A percentile compares a stretch with the other conserved stretches of the same genome.
Evolutionary conservation across 2,329 filamentous ascomycete species (phyloP).

Genomic region (Ceratocystis destructans): DNA sequence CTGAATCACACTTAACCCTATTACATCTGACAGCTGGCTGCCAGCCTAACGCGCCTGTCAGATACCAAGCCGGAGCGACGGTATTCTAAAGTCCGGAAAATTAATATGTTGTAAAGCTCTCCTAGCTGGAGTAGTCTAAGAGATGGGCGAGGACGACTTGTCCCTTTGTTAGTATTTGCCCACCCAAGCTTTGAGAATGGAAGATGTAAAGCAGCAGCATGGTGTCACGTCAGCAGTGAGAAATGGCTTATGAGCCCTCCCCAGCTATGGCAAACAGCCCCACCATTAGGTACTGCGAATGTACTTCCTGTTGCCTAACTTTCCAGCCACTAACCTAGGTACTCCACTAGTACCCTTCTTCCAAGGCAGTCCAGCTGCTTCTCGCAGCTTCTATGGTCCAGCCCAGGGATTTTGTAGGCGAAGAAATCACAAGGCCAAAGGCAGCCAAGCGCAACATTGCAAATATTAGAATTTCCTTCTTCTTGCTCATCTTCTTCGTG

Average conservation of each 20-base stretch:
- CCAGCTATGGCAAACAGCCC: background rate
- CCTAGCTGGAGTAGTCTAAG: too few relatives aligned
- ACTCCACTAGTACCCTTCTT: background rate
- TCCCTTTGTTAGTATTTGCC: too few relatives aligned
- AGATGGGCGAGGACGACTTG: too few relatives aligned
- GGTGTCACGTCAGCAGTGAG: too few relatives aligned
- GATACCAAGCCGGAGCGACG: too few relatives aligned
- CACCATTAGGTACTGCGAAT: background rate
- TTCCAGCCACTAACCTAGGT: background rate
- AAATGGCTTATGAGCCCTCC: background rate
- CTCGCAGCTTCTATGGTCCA: slow-evolving; percentile 17
- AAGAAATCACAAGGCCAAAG: background rate
- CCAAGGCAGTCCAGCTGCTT: slow-evolving; percentile 5
- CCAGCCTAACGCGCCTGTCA: background rate
- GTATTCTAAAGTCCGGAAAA: too few relatives aligned
- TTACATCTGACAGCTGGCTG: background rate
- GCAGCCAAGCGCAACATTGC: background rate
- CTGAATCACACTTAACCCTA: background rate
- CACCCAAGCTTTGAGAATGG: too few relatives aligned
- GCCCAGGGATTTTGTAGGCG: background rate
- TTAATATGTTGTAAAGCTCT: too few relatives aligned
- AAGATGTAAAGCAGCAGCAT: too few relatives aligned
- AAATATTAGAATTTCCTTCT: background rate
- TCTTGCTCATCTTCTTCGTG: background rate
- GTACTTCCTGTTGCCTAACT: background rate